phyloP scores from a whole-genome alignment of 208 protist genomes.

The Acanthamoeba healyi region DNA sequence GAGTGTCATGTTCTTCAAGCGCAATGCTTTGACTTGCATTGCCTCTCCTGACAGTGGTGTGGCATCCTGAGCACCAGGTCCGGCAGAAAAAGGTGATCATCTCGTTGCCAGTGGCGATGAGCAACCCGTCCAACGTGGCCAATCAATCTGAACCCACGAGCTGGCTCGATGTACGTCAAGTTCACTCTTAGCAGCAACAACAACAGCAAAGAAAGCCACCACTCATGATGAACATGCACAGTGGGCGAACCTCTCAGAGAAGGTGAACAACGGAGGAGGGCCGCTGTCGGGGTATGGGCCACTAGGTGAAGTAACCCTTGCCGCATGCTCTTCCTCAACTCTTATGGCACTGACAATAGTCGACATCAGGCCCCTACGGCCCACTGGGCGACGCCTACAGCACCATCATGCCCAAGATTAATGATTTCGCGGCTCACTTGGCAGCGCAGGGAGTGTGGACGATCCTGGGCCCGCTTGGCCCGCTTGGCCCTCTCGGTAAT shows the following conservation, averaged over 20 bases:
- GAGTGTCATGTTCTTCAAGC: background rate
- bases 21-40: background rate
- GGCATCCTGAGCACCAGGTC: background rate
- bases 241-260: background rate
- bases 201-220: no score
- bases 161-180: background rate
- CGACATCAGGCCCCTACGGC: background rate
- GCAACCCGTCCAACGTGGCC: background rate
- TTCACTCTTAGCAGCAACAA: no score
- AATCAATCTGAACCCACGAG: constrained; percentile 3
- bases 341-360: background rate
- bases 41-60: background rate
- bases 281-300: background rate
- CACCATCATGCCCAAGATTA: constrained; percentile 32
- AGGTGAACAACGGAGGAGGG: background rate
- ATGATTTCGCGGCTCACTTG: constrained; percentile 5
- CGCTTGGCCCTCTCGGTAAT: background rate
- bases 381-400: constrained; percentile 1
- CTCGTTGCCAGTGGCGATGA: background rate
- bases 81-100: background rate
- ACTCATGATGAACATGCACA: background rate
- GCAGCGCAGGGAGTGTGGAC: constrained; percentile 17
- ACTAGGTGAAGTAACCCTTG: background rate
- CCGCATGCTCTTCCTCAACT: background rate
- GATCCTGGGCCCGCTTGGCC: background rate